Percentiles rank a stretch among this genome's conserved stretches.
Conservation (phyloP, 2,329 filamentous ascomycete species). For the Pseudocercospora eumusae region DNA sequence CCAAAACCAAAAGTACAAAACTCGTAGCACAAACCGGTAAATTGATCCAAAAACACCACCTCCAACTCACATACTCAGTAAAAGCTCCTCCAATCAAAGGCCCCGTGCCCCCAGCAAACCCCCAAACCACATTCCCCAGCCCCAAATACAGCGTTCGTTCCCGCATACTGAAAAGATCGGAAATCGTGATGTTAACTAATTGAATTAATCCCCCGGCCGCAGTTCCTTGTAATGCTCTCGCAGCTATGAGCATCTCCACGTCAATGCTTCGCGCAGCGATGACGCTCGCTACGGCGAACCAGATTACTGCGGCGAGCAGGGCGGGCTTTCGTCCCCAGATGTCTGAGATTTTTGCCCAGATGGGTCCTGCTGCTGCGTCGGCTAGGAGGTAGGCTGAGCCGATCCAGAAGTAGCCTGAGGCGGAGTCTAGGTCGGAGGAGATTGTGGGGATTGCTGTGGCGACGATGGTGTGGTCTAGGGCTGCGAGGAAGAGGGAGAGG, state of each 20-base stretch:
- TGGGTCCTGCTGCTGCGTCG: constrained; percentile 65
- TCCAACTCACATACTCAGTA: constrained; percentile 49
- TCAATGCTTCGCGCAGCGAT: constrained; percentile 51
- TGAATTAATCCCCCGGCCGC: constrained; percentile 57
- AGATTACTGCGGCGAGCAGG: constrained; percentile 49
- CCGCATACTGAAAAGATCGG: constrained; percentile 56
- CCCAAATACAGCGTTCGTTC: constrained; percentile 50
- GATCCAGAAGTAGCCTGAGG: constrained; percentile 78
- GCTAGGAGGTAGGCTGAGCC: constrained; percentile 72
- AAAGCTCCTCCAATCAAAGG: constrained; percentile 58
- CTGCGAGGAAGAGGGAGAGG: constrained; percentile 43
- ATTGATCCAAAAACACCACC: constrained; percentile 61
- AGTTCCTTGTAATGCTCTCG: constrained; percentile 56
- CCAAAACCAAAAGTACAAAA: constrained; percentile 53
- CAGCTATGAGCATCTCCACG: constrained; percentile 57
- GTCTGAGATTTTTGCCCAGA: constrained; percentile 67
- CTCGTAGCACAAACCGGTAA: constrained; percentile 54
- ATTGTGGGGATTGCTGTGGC: constrained; percentile 69
- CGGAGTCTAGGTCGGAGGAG: constrained; percentile 63
- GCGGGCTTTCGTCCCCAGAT: constrained; percentile 61
- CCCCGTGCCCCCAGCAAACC: constrained; percentile 55
- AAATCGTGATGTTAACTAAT: constrained; percentile 57
- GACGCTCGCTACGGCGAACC: constrained; percentile 55
- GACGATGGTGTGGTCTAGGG: constrained; percentile 58
- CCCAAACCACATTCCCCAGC: constrained; percentile 57